These are phyloP conservation scores for Ensete glaucum DNA, from an alignment of 176 grass and related monocot species.

Conservation along the genomic window DNA sequence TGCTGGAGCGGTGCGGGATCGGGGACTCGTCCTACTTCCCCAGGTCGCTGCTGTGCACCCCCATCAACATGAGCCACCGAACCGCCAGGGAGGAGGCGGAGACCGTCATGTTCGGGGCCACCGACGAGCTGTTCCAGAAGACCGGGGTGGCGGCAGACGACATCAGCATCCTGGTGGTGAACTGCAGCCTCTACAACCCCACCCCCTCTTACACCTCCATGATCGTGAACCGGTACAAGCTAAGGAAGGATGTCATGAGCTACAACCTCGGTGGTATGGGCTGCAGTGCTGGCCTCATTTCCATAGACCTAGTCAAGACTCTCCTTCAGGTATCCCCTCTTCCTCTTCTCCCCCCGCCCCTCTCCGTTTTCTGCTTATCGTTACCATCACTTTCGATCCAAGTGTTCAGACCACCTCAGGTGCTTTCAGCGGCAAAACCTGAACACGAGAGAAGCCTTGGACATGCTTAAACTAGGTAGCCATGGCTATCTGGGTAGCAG, in stretches of 20 bases:
- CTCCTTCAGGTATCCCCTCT: slow-evolving; percentile 62
- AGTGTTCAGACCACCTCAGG: too few species aligned
- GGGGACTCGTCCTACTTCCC: slow-evolving; percentile 76
- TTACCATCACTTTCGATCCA: too few species aligned
- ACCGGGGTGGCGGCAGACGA: slow-evolving; percentile 12
- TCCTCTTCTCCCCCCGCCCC: too few species aligned
- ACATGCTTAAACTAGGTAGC: too few species aligned
- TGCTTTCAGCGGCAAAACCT: too few species aligned
- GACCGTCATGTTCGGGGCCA: slow-evolving; percentile 62
- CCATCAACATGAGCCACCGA: slow-evolving; percentile 45
- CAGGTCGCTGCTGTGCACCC: slow-evolving; percentile 41
- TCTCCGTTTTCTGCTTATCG: too few species aligned
- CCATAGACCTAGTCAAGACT: slow-evolving; percentile 74
- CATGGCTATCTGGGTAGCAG: too few species aligned
- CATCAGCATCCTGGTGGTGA: slow-evolving; percentile 62
- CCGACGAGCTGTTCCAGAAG: slow-evolving; percentile 52
- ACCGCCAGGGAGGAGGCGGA: slow-evolving; percentile 69
- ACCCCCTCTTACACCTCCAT: slow-evolving; percentile 78
- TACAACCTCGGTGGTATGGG: slow-evolving; percentile 98
- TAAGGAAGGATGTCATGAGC: slow-evolving; percentile 36
- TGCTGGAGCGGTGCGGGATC: slow-evolving; percentile 76
- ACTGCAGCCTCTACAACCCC: slow-evolving; percentile 78
- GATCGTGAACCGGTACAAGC: slow-evolving; percentile 51
- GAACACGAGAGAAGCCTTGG: too few species aligned
- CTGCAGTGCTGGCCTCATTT: slow-evolving; percentile 84